Evolutionary conservation across 2,329 filamentous ascomycete species (phyloP).

Genomic region (Penicillium psychrosexuale): DNA sequence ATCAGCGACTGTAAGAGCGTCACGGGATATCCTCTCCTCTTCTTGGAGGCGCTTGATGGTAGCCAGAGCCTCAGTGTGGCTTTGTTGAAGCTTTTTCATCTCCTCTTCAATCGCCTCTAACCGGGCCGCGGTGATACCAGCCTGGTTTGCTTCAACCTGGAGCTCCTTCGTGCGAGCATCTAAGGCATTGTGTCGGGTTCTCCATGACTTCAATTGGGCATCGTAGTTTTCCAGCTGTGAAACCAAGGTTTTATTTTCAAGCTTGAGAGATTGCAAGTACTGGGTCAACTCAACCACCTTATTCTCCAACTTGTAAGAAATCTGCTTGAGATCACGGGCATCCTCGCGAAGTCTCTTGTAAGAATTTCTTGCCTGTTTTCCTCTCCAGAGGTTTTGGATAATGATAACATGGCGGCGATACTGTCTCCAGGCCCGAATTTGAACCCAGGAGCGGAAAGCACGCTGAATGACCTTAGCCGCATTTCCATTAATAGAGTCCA

Average conservation of each 20-base stretch:
- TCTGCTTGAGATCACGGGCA: conserved; percentile 96
- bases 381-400: conserved; percentile 90
- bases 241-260: conserved; percentile 85
- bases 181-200: conserved; percentile 83
- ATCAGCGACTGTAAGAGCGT: conserved; percentile 74
- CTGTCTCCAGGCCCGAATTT: conserved; percentile 76
- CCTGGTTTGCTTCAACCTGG: conserved; percentile 95
- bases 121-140: conserved; percentile 88
- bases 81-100: conserved; percentile 85
- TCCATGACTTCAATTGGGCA: conserved; percentile 92
- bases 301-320: conserved; percentile 98
- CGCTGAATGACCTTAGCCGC: conserved; percentile 88
- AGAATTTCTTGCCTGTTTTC: conserved; percentile 70
- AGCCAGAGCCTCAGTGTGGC: conserved; percentile 82
- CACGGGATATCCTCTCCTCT: conserved; percentile 81
- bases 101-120: conserved; percentile 91
- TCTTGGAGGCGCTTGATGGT: conserved; percentile 95
- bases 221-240: conserved; percentile 95
- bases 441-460: conserved; percentile 76
- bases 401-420: conserved; percentile 87
- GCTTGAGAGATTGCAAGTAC: conserved; percentile 84
- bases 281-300: conserved; percentile 99
- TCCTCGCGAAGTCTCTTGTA: conserved; percentile 95
- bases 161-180: conserved; percentile 90
- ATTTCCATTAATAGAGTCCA: conserved; percentile 90